Conservation (phyloP, 345 rosid genomes). For the Lepidium aucheri region DNA sequence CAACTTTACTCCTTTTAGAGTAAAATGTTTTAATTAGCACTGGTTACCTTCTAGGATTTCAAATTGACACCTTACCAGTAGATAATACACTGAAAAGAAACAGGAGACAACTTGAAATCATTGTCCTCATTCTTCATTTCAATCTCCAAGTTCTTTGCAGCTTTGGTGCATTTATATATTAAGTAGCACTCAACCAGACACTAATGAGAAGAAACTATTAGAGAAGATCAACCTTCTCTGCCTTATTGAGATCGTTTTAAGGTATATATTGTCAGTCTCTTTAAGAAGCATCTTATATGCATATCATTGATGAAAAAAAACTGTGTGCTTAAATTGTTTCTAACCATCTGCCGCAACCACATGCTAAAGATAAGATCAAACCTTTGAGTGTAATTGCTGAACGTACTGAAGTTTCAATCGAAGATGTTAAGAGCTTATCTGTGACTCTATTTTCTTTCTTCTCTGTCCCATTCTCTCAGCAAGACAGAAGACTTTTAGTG, state of each 20-base stretch:
- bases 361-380: slow-evolving; percentile 92
- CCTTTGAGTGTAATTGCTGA: slow-evolving; percentile 74
- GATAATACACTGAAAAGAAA: too few relatives aligned
- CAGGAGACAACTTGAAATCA: too few relatives aligned
- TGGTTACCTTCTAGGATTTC: too few relatives aligned
- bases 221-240: slow-evolving; percentile 96
- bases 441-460: slow-evolving; percentile 37
- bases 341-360: slow-evolving; percentile 41
- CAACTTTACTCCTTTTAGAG: too few relatives aligned
- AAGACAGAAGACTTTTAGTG: too few relatives aligned
- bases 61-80: too few relatives aligned
- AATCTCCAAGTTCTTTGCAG: too few relatives aligned
- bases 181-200: slow-evolving; percentile 92
- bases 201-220: slow-evolving; percentile 77
- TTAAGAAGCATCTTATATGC: not conserved
- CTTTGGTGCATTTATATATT: too few relatives aligned
- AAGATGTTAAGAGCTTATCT: slow-evolving; percentile 88
- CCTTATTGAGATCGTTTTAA: slow-evolving; percentile 95
- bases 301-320: not conserved
- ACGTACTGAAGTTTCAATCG: slow-evolving; percentile 71
- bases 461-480: not conserved
- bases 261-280: slow-evolving; percentile 38
- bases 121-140: too few relatives aligned
- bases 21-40: too few relatives aligned
- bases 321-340: not conserved